Evolutionary conservation across 306 rosid species (phyloP).

Genomic region (Glycine soja): DNA sequence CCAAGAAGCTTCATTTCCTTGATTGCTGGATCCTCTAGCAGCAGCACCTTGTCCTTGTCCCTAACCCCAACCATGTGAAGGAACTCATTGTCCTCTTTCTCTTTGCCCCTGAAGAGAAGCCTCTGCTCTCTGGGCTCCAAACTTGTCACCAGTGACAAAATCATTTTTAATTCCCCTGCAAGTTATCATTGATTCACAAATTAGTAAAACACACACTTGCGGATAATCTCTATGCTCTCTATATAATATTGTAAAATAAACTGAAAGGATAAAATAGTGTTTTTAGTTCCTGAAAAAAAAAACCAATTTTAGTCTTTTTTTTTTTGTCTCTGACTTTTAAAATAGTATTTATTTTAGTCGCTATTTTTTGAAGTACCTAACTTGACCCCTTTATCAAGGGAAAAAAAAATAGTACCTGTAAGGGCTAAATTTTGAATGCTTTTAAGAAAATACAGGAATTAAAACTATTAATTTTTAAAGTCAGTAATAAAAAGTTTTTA

Average conservation of each 20-base stretch:
- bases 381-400: too few relatives aligned
- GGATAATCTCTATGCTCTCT: neutral
- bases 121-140: constrained; percentile 89
- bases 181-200: constrained; percentile 19
- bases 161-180: constrained; percentile 84
- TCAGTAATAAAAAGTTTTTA: neutral
- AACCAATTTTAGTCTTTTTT: neutral
- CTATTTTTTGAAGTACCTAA: too few relatives aligned
- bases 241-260: neutral
- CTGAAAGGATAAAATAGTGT: too few relatives aligned
- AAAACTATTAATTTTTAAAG: neutral
- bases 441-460: neutral
- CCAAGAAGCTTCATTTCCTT: constrained; percentile 80
- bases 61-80: constrained; percentile 96
- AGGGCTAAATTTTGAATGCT: neutral
- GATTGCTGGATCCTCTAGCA: constrained; percentile 88
- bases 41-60: constrained; percentile 87
- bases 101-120: constrained; percentile 86
- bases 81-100: constrained; percentile 82
- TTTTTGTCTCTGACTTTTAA: neutral
- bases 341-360: neutral
- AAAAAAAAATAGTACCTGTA: neutral
- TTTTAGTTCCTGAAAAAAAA: neutral
- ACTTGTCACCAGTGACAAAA: constrained; percentile 69
- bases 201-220: constrained; percentile 19